These are phyloP conservation scores for Erodium texanum DNA, from an alignment of 441 rosid species.

Conservation along the genomic window DNA sequence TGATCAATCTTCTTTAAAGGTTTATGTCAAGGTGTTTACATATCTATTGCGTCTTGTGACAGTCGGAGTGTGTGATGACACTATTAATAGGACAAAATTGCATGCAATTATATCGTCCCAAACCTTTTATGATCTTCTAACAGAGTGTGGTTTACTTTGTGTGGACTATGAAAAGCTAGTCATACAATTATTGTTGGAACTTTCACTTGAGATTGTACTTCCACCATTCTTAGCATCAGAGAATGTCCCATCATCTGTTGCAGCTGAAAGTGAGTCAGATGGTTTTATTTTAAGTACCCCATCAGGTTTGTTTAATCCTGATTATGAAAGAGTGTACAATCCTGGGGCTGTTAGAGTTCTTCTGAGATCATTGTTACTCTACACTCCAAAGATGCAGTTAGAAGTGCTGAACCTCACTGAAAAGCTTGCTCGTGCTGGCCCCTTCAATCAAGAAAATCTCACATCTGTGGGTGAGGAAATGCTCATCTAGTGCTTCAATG, in stretches of 20 bases:
- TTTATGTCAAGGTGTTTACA: slow-evolving; percentile 66
- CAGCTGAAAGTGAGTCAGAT: slow-evolving; percentile 39
- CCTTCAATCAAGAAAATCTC: slow-evolving; percentile 96
- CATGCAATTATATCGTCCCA: slow-evolving; percentile 78
- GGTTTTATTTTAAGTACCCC: slow-evolving; percentile 48
- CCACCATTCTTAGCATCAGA: slow-evolving; percentile 82
- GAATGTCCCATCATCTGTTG: slow-evolving; percentile 32
- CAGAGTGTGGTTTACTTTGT: slow-evolving; percentile 91
- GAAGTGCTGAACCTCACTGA: slow-evolving; percentile 75
- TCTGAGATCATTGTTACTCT: slow-evolving; percentile 81
- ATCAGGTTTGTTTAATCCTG: slow-evolving; percentile 64
- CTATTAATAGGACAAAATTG: slow-evolving; percentile 79
- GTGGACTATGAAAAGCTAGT: slow-evolving; percentile 96
- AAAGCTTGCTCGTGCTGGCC: slow-evolving; percentile 80
- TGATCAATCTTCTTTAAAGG: slow-evolving; percentile 48
- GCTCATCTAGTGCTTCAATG: slow-evolving; percentile 7
- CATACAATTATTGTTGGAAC: slow-evolving; percentile 81
- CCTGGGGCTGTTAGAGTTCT: slow-evolving; percentile 87
- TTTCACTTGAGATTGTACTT: slow-evolving; percentile 90
- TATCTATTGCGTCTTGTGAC: slow-evolving; percentile 89
- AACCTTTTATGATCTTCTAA: slow-evolving; percentile 87
- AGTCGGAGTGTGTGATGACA: slow-evolving; percentile 73
- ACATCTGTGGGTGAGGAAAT: slow-evolving; percentile 78
- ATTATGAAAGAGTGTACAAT: slow-evolving; percentile 79
- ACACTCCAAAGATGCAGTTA: slow-evolving; percentile 93